Conservation (phyloP, 140 eudicot genomes). For the Stevia rebaudiana region DNA sequence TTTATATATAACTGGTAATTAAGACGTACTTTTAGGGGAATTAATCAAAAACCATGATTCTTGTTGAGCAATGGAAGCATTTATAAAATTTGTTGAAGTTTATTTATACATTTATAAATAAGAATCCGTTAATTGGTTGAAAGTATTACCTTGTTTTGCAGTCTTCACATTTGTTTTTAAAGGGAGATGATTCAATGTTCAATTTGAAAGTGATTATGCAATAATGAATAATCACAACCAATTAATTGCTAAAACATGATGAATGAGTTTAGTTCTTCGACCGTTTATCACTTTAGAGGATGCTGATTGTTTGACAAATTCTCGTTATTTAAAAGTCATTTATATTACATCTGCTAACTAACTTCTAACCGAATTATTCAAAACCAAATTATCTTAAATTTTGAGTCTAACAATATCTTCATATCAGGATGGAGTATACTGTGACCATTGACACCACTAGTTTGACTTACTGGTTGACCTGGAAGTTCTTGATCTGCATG, state of each 20-base stretch:
- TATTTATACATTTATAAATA: neutral
- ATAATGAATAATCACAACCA: neutral
- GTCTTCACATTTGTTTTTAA: neutral
- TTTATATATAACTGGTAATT: neutral
- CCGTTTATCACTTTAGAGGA: neutral
- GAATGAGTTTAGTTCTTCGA: neutral
- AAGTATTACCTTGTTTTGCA: neutral
- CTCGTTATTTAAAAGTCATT: neutral
- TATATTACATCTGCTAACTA: neutral
- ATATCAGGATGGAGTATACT: constrained; percentile 21
- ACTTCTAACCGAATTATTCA: neutral
- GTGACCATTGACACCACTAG: constrained; percentile 28
- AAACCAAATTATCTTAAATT: neutral
- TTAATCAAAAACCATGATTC: neutral
- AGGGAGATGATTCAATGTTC: neutral
- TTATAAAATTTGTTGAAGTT: neutral
- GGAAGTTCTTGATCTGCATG: constrained; percentile 66
- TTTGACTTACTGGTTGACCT: constrained; percentile 72
- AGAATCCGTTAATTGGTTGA: neutral
- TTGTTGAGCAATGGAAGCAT: neutral
- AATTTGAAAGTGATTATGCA: neutral
- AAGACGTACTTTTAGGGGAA: neutral
- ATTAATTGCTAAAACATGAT: neutral
- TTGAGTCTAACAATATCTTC: constrained; percentile 9
- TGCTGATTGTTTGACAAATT: neutral